Evolutionary conservation across 176 grass and related monocot species (phyloP).

Genomic region (Eremochloa ophiuroides): DNA sequence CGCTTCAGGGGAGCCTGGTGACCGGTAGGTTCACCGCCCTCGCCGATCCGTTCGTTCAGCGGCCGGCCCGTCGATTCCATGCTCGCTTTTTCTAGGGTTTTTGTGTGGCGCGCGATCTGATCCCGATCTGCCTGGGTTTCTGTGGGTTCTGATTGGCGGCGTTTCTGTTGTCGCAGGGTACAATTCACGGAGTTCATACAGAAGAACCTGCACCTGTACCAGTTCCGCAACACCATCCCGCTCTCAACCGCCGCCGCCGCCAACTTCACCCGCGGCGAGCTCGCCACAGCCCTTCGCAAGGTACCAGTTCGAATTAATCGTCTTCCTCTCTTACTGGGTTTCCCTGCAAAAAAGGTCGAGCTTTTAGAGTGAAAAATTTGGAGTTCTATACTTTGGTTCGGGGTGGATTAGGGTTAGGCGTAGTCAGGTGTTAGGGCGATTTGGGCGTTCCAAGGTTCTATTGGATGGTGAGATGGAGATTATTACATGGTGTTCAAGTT

Average conservation of each 20-base stretch:
- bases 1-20: conserved; percentile 93
- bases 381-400: neutral
- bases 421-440: neutral
- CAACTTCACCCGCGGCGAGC: conserved; percentile 96
- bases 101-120: conserved; percentile 1
- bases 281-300: conserved; percentile 87
- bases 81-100: neutral
- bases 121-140: conserved; percentile 19
- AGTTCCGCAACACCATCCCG: conserved; percentile 91
- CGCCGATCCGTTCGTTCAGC: neutral
- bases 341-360: neutral
- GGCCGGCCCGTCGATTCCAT: neutral
- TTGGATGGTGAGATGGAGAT: neutral
- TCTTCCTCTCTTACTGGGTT: neutral
- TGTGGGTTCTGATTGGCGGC: neutral
- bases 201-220: conserved; percentile 96
- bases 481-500: neutral
- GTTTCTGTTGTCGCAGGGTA: conserved; percentile 43
- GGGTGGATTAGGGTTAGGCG: neutral
- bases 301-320: conserved; percentile 8
- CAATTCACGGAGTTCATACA: conserved; percentile 99
- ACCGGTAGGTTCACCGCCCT: conserved; percentile 44
- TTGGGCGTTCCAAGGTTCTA: neutral
- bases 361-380: neutral
- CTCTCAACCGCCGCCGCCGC: conserved; percentile 86